Evolutionary conservation across 371 early-diverging fungal genomes (phyloP).

Genomic region (Mucor plumbeus): DNA sequence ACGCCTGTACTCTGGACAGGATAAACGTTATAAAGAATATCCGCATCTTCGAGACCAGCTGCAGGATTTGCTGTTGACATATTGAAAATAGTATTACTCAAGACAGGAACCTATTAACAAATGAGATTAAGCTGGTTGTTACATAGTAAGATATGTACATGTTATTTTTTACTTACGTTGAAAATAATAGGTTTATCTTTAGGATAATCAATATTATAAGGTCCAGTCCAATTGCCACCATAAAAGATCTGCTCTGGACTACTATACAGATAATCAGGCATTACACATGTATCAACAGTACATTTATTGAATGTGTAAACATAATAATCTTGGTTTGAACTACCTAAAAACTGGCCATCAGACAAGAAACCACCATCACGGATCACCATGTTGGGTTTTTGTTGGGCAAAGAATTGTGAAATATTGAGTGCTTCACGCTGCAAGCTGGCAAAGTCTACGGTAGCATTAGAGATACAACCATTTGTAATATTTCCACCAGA

Average conservation of each 20-base stretch:
- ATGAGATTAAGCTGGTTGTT: neutral
- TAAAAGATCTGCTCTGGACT: conserved; percentile 15
- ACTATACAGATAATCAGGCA: conserved; percentile 21
- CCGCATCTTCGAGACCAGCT: conserved; percentile 18
- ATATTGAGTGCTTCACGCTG: neutral
- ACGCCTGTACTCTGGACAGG: neutral
- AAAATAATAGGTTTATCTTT: conserved; percentile 18
- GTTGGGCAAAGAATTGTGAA: conserved; percentile 15
- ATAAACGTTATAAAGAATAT: conserved; percentile 12
- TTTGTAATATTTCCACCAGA: neutral
- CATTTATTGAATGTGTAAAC: conserved; percentile 15
- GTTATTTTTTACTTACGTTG: conserved; percentile 3
- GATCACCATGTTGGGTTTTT: conserved; percentile 18
- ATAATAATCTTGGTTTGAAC: conserved; percentile 5
- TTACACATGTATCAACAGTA: neutral
- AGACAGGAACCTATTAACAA: conserved; percentile 11
- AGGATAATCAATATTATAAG: conserved; percentile 12
- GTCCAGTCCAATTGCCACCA: conserved; percentile 23
- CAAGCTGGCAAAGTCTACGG: conserved; percentile 11
- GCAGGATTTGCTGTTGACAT: conserved; percentile 24
- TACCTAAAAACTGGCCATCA: conserved; percentile 15
- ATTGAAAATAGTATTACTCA: conserved; percentile 9
- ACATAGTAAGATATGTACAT: neutral
- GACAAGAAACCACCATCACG: conserved; percentile 20
- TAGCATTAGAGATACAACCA: neutral